Conservation (phyloP, 768 basidiomycete species). For the Psilocybe tampanensis region DNA sequence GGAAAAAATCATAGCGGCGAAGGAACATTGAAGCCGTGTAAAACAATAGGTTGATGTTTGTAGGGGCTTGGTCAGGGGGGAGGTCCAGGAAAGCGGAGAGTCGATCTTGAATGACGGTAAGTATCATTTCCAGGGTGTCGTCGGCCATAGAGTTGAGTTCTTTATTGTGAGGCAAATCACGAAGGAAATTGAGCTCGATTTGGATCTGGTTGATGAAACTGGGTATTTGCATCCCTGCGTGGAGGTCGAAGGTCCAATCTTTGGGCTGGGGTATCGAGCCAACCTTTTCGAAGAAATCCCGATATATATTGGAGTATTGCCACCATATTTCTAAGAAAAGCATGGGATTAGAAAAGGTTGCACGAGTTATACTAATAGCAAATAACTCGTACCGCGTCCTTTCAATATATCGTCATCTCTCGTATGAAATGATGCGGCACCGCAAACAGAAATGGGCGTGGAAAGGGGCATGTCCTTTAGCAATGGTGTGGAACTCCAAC, state of each 20-base stretch:
- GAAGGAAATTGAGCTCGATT: not conserved
- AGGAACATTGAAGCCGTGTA: slow-evolving; percentile 1
- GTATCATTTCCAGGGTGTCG: not conserved
- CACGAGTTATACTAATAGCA: not conserved
- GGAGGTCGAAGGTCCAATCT: not conserved
- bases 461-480: not conserved
- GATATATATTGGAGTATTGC: slow-evolving; percentile 3
- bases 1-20: not conserved
- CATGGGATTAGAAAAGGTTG: not conserved
- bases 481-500: not conserved
- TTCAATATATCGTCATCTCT: not conserved
- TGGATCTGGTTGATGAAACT: not conserved
- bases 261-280: not conserved
- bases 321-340: not conserved
- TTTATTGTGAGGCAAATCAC: not conserved
- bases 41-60: not conserved
- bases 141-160: not conserved
- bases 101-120: not conserved
- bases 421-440: not conserved
- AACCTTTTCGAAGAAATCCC: not conserved
- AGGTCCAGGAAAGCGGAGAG: not conserved
- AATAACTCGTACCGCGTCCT: not conserved
- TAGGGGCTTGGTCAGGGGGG: not conserved
- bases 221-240: not conserved
- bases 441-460: not conserved